Evolutionary conservation across 441 rosid genomes (phyloP), one percentile per base, ranked within the genome.

Genomic region (Syzygium malaccense): DNA sequence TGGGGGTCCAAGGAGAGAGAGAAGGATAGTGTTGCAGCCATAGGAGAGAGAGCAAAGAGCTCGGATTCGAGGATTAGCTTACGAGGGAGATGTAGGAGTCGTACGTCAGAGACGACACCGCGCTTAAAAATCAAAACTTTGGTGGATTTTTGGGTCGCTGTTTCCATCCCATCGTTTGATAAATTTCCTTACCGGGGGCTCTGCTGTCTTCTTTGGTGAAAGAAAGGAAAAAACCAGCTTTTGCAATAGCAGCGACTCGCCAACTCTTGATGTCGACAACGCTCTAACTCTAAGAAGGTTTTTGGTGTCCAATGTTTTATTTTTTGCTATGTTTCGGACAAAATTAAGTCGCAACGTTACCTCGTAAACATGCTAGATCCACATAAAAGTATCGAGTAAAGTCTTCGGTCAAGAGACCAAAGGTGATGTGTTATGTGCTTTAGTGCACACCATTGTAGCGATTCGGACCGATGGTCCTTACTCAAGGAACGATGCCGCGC

Each of bases 21-120:
- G 55, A 93, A 91, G 20, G 96, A 92, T 89, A 95, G 75, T 49
- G 94, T 86, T 66, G 93, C 60, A 75, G 95, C 91, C 83, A 75
- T 75, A 8, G 51, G 51, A 41, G 83, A 41, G 83, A 75, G 25
- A 0, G 25, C 37, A 28, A 28, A 26, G n/a, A 75, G 83, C 10
- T 75, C 83, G 51, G 51, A 14, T 12, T 4, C 83, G 51, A 75
- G 83, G 83, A 41, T 75, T 23, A 41, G 83, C 51, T 75, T 41
- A 23, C 83, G 0, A 41, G 18, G 1, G n/a, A 60, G 68, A 60
- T 6, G 68, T 14, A 17, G 68, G 17, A 28, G 68, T 28, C 68
- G 14, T 6, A 12, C 15, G 5, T 58, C 13, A 13, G 66, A 11
- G 66, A 58, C 64, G 14, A 71, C 49, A 10, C 28, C 23, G 49